Percentiles rank a stretch among this genome's conserved stretches.
Conservation (phyloP, 2,329 filamentous ascomycete genomes). For the Neofusicoccum cordaticola region DNA sequence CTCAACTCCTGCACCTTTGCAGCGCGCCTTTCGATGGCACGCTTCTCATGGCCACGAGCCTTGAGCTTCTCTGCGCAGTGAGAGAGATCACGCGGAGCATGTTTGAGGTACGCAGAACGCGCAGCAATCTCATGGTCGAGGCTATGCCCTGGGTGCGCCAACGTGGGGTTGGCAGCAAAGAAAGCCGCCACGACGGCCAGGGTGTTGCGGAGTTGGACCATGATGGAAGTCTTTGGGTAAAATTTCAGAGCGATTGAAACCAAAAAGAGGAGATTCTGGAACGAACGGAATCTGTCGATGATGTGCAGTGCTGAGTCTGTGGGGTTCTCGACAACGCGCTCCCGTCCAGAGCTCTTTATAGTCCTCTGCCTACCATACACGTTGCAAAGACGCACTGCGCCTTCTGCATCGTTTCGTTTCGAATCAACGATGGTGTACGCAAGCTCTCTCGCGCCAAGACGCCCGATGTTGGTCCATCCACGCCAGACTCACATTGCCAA, state of each 20-base stretch:
- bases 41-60: neutral
- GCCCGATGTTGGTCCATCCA: neutral
- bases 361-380: neutral
- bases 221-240: neutral
- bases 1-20: neutral
- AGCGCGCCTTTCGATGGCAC: neutral
- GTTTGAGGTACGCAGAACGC: slow-evolving; percentile 2
- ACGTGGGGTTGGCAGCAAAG: neutral
- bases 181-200: neutral
- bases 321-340: neutral
- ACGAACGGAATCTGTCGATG: neutral
- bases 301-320: neutral
- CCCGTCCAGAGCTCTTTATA: neutral
- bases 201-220: neutral
- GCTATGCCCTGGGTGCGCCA: neutral
- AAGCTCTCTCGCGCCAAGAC: neutral
- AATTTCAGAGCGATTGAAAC: too few species aligned
- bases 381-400: neutral
- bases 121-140: slow-evolving; percentile 3
- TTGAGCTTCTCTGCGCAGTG: slow-evolving; percentile 12
- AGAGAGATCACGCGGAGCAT: neutral
- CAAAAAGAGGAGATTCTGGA: neutral
- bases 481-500: neutral
- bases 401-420: neutral
- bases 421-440: neutral